Percentiles rank a stretch among this genome's conserved stretches.
phyloP scores from a whole-genome alignment of 352 stramenopile genomes.

The Lagenidium giganteum region DNA sequence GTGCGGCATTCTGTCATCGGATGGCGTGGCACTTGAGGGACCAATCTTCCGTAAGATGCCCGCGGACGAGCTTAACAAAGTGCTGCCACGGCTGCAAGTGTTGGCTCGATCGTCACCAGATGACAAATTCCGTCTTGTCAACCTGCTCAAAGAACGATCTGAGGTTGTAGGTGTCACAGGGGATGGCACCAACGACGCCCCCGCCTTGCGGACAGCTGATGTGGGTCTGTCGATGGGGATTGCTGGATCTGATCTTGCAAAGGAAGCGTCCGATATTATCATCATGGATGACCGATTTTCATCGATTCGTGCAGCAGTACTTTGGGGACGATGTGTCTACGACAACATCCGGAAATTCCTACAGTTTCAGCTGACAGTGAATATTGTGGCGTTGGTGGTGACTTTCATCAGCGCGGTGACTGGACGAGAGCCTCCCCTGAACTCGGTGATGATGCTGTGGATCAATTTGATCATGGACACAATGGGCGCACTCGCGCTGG shows the following conservation, averaged over 20 bases:
- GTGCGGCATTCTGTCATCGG: conserved; percentile 93
- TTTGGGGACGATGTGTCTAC: conserved; percentile 80
- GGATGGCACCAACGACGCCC: conserved; percentile 79
- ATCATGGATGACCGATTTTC: conserved; percentile 87
- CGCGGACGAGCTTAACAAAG: conserved; percentile 40
- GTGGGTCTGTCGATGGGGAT: conserved; percentile 82
- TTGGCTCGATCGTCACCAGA: conserved; percentile 93
- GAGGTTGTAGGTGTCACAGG: conserved; percentile 80
- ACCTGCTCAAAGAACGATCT: conserved; percentile 55
- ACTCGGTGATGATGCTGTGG: conserved; percentile 87
- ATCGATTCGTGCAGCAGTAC: conserved; percentile 69
- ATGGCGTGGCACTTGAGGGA: conserved; percentile 90
- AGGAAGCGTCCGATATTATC: conserved; percentile 83
- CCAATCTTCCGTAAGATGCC: conserved; percentile 89
- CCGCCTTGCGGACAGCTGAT: conserved; percentile 61
- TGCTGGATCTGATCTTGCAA: conserved; percentile 70
- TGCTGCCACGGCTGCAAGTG: conserved; percentile 80
- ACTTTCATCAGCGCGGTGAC: conserved; percentile 79
- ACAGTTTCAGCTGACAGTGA: conserved; percentile 84
- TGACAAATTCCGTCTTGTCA: conserved; percentile 97
- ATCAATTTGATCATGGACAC: conserved; percentile 88
- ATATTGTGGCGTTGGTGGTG: conserved; percentile 75
- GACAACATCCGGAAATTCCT: conserved; percentile 85
- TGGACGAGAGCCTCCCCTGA: conserved; percentile 77
- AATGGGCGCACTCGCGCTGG: conserved; percentile 67